Evolutionary conservation across 345 rosid species (phyloP), one percentile per base, ranked within the genome.

Genomic region (Eucalyptus caleyi): DNA sequence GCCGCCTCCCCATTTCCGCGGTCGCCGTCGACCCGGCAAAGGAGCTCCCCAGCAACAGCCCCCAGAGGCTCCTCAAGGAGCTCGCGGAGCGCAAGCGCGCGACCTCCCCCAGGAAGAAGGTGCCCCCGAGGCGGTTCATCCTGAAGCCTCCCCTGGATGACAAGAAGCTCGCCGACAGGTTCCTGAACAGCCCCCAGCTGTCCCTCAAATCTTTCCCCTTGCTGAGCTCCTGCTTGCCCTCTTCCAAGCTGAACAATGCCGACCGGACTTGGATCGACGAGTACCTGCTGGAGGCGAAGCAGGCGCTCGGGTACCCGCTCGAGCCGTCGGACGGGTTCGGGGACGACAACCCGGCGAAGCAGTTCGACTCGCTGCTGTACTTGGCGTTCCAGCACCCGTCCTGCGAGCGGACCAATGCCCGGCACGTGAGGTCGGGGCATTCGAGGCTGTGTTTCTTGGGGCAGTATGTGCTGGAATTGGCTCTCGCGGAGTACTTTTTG

Each of bases 281-380:
- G 95, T 96, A 95, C 92, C 90, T 96, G 86, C 95, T 97, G 8
- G 99, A 98, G 88, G 99, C 97, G 8, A 98, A 98, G 92, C 99
- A 97, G 87, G 99, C 99, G 24, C 90, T 98, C 32, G 99, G 99
- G 16, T 98, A 98, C 86, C 95, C 97, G 37, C 88, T 97, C 14
- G 98, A 97, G 85, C 95, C 96, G 18, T 95, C 97, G 1, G 96
- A 96, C 9, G 87, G 86, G 5, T 87, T 93, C 53, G 96, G 93
- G 14, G 99, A 97, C 69, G 99, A 98, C 91, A 98, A 96, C 89
- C 99, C 99, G 2, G 99, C 98, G 16, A 97, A 96, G 90, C 99
- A 98, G 87, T 98, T 98, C 42, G 99, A 98, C 91, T 93, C 96
- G 30, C 82, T 98, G 92, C 90, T 97, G 42, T 97, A 98, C 89